A percentile compares a stretch with the other conserved stretches of the same genome.
Conservation (phyloP, 768 basidiomycete genomes). For the Galerina marginata region DNA sequence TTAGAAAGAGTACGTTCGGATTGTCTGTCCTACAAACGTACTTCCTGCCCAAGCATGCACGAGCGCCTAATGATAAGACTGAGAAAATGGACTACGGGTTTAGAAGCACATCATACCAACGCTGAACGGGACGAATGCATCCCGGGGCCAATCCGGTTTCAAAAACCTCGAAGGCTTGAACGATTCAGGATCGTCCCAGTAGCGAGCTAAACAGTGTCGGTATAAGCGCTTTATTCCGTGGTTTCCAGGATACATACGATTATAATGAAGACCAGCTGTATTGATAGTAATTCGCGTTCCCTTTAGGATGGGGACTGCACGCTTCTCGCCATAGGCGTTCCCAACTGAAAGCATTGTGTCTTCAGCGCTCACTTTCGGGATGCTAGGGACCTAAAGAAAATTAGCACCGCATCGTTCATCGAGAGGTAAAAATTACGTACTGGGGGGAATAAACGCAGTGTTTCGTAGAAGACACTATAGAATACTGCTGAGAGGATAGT, state of each 20-base stretch:
- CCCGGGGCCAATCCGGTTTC: constrained; percentile 49
- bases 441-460: constrained; percentile 51
- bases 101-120: constrained; percentile 31
- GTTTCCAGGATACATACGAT: constrained; percentile 41
- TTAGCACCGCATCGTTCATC: constrained; percentile 28
- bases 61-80: constrained; percentile 15
- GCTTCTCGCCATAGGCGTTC: constrained; percentile 43
- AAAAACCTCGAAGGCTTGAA: constrained; percentile 57
- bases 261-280: constrained; percentile 51
- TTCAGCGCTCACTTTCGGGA: constrained; percentile 41
- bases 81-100: background rate
- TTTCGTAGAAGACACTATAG: constrained; percentile 50
- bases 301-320: constrained; percentile 46
- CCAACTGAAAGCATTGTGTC: constrained; percentile 46
- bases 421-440: constrained; percentile 24
- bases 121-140: constrained; percentile 61
- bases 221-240: background rate
- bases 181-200: constrained; percentile 56
- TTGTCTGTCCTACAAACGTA: background rate
- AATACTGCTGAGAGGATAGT: constrained; percentile 25
- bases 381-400: background rate
- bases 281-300: constrained; percentile 43
- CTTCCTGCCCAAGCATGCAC: constrained; percentile 29
- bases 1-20: constrained; percentile 16
- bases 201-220: constrained; percentile 44